A percentile compares a stretch with the other conserved stretches of the same genome.
These are phyloP conservation scores for Discostella pseudostelligera DNA, from an alignment of 108 stramenopile species.

Conservation along the genomic window DNA sequence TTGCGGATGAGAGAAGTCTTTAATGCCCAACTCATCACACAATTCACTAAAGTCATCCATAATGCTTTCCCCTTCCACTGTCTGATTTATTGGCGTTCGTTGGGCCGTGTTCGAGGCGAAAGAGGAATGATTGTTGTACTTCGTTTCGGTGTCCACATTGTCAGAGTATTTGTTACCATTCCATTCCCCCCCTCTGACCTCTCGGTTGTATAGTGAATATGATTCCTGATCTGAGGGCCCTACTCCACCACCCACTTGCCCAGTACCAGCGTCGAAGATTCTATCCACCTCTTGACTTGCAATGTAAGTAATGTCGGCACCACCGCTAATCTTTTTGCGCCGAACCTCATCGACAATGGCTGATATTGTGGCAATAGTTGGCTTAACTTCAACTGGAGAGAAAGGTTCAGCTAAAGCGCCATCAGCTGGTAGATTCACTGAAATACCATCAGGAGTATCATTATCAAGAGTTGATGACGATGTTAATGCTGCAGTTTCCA, in stretches of 20 bases:
- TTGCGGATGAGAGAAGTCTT: not conserved
- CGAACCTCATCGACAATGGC: not conserved
- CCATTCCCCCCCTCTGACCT: not conserved
- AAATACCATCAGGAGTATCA: not conserved
- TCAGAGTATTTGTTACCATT: not conserved
- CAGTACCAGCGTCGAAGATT: not conserved
- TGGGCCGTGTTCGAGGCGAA: not conserved
- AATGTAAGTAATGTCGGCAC: not conserved
- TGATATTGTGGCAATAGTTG: not conserved
- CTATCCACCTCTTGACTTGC: not conserved
- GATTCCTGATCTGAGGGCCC: not conserved
- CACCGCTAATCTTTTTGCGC: not conserved
- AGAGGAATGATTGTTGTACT: not conserved
- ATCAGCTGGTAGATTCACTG: not conserved
- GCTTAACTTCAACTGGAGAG: not conserved
- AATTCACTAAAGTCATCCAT: slow-evolving; percentile 2
- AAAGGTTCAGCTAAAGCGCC: not conserved
- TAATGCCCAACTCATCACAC: slow-evolving; percentile 5
- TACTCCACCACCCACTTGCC: too few species aligned
- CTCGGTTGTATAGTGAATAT: not conserved
- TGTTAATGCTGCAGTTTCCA: not conserved
- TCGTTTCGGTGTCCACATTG: not conserved
- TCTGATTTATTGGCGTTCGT: not conserved
- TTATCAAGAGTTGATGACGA: not conserved
- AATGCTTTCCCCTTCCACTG: not conserved